These are phyloP conservation scores for Auricularia sp. DNA, from an alignment of 768 basidiomycete genomes.

Conservation along the genomic window DNA sequence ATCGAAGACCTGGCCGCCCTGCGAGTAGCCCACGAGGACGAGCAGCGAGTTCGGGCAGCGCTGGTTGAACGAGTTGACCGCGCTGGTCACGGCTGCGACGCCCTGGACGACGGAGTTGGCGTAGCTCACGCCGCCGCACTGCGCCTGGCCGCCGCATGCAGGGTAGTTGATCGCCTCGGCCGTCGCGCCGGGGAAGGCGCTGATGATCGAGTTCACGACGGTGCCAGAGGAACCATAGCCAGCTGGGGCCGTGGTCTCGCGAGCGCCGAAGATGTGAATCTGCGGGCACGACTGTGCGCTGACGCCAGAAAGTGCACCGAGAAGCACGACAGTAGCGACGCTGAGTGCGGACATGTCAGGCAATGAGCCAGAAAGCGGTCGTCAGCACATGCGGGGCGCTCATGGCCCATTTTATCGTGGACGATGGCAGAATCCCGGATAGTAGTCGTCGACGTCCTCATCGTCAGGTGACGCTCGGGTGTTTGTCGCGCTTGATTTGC, in stretches of 20 bases:
- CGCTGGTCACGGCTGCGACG: background rate
- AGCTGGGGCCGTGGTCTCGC: slow-evolving; percentile 5
- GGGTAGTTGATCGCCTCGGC: slow-evolving; percentile 4
- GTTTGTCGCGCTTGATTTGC: too few relatives aligned
- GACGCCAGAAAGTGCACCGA: too few relatives aligned
- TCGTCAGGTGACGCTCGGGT: too few relatives aligned
- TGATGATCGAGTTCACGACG: slow-evolving; percentile 1
- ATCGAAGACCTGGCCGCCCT: slow-evolving; percentile 4
- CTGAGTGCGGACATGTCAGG: too few relatives aligned
- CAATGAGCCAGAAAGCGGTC: too few relatives aligned
- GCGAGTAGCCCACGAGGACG: slow-evolving; percentile 1
- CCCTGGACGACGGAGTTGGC: background rate
- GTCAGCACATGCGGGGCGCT: too few relatives aligned
- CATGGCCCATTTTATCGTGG: too few relatives aligned
- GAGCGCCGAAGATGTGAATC: slow-evolving; percentile 7
- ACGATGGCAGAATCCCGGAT: too few relatives aligned
- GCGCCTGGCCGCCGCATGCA: slow-evolving; percentile 3
- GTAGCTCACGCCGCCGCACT: slow-evolving; percentile 1
- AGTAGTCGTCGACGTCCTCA: too few relatives aligned
- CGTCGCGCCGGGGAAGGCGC: background rate
- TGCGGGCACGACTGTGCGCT: slow-evolving; percentile 2
- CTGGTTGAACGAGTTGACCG: background rate
- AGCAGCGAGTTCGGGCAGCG: background rate
- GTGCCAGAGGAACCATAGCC: slow-evolving; percentile 6
- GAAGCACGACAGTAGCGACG: too few relatives aligned